Evolutionary conservation across 176 grass and related monocot species (phyloP).

Genomic region (Hordeum marinum): DNA sequence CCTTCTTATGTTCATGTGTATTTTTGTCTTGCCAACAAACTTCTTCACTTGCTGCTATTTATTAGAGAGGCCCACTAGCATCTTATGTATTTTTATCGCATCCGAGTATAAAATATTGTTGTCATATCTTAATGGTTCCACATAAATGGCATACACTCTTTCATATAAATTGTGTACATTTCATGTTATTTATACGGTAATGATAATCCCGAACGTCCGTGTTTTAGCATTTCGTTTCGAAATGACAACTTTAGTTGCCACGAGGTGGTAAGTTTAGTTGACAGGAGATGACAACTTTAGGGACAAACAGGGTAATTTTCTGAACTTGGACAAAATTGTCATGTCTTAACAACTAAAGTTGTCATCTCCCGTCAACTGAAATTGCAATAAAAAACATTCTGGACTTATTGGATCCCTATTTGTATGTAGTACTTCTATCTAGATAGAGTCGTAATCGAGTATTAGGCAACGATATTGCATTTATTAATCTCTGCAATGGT

Average conservation of each 20-base stretch:
- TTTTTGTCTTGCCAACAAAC: background rate
- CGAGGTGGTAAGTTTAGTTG: too few relatives aligned
- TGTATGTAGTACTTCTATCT: background rate
- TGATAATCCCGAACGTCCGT: too few relatives aligned
- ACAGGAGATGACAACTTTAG: too few relatives aligned
- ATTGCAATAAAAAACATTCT: too few relatives aligned
- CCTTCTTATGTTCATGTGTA: background rate
- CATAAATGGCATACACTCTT: background rate
- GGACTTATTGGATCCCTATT: too few relatives aligned
- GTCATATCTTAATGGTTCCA: background rate
- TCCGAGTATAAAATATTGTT: background rate
- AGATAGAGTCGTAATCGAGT: background rate
- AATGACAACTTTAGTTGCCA: too few relatives aligned
- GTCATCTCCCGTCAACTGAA: too few relatives aligned
- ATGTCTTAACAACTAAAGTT: too few relatives aligned
- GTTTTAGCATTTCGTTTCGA: too few relatives aligned
- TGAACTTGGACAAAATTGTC: too few relatives aligned
- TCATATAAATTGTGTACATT: background rate
- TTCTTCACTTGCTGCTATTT: background rate
- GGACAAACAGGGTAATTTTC: too few relatives aligned
- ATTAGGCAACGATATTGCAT: background rate
- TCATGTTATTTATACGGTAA: background rate
- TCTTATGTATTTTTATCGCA: too few relatives aligned
- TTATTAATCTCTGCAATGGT: background rate
- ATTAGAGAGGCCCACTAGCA: background rate